Base-by-base conservation (phyloP, 805 yeast species). In the Suhomyces sp. region DNA sequence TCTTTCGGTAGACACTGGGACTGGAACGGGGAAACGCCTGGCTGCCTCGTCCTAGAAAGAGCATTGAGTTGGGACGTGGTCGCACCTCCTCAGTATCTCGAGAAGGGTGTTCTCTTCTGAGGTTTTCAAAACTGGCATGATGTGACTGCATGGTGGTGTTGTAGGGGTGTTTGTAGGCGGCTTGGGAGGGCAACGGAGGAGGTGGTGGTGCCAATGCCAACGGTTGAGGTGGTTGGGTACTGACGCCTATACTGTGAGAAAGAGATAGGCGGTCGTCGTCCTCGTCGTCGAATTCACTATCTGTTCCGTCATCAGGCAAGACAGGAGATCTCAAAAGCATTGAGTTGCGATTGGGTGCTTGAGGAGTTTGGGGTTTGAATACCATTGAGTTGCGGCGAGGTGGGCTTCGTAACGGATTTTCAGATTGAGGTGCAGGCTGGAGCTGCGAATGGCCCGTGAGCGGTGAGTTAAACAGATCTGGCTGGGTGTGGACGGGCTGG, bases 251-350 rank as follows among this genome's bases (percentile, higher is more conserved):
- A n/a, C 45, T 41, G 24, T 29, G 19, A 7, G 47, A n/a, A 8
- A 26, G 45, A 27, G 33, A 24, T 31, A 8, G 6, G 15, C 38
- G 38, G n/a, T 38, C 31, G 15, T 53, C 51, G 15, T 27, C 44
- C 19, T 55, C 58, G 45, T 55, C 58, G 26, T 55, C 58, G 48
- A 54, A 54, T 44, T 54, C 57, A 23, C 54, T 51, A 15, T 54
- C 57, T 12, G 57, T 46, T 13, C 49, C 44, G 12, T 54, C 57
- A n/a, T 49, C 42, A 13, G 52, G 47, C 46, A 40, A 15, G 15
- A 41, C n/a, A 29, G 33, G 23, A 1, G 55, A 48, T 41, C 41
- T 10, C 19, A 52, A 22, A 13, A 51, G 22, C 50, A 49, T 49
- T 29, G 55, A 53, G 38, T 51, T 45, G 15, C 44, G 41, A 6